Conservation (phyloP, 2,329 filamentous ascomycete species). For the Neofusicoccum cordaticola region DNA sequence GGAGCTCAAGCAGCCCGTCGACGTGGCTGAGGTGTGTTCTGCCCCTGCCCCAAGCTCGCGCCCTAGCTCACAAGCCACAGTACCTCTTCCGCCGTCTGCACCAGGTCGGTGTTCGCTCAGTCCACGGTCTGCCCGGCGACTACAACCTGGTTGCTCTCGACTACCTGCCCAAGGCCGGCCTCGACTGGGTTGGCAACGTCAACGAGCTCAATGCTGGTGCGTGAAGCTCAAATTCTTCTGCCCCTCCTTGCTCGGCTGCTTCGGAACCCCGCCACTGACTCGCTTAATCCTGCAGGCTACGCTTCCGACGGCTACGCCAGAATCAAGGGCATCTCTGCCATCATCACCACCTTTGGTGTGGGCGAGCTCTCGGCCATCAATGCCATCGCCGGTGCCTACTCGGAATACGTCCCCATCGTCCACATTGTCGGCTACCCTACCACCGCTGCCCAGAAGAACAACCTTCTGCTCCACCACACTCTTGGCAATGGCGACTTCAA, state of each 20-base stretch:
- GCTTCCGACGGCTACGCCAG: constrained; percentile 48
- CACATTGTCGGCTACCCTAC: constrained; percentile 49
- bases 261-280: constrained; percentile 19
- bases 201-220: constrained; percentile 60
- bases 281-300: constrained; percentile 35
- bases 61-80: constrained; percentile 28
- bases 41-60: background rate
- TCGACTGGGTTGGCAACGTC: constrained; percentile 60
- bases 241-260: constrained; percentile 15
- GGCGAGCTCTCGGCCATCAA: constrained; percentile 49
- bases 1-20: constrained; percentile 45
- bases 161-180: constrained; percentile 53
- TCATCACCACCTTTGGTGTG: constrained; percentile 49
- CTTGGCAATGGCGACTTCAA: constrained; percentile 67
- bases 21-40: constrained; percentile 54
- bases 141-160: constrained; percentile 53
- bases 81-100: constrained; percentile 51
- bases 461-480: constrained; percentile 47
- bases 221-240: constrained; percentile 12
- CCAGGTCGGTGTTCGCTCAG: constrained; percentile 48
- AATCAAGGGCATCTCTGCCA: constrained; percentile 45
- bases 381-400: constrained; percentile 47
- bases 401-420: constrained; percentile 47
- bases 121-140: constrained; percentile 54
- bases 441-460: constrained; percentile 39